Conservation (phyloP, 2,329 filamentous ascomycete genomes). For the Ceratocystis alfenasii region DNA sequence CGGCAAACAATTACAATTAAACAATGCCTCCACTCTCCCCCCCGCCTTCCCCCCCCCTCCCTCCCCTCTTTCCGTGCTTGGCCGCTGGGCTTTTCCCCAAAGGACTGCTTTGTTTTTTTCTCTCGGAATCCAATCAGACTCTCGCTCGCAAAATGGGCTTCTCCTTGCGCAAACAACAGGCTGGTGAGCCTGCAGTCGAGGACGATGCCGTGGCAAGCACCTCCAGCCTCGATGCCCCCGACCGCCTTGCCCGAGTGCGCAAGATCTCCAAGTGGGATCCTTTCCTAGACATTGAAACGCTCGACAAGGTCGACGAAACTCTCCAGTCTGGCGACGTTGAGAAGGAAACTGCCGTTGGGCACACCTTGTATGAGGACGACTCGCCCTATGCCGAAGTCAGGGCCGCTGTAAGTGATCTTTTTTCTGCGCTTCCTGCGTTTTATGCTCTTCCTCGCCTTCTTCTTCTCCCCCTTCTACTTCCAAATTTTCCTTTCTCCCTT, state of each 20-base stretch:
- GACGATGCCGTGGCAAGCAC: conserved; percentile 8
- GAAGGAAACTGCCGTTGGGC: conserved; percentile 36
- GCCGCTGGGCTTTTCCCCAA: conserved; percentile 11
- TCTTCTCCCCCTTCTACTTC: conserved; percentile 27
- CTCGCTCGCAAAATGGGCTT: conserved; percentile 17
- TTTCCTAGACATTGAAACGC: conserved; percentile 42
- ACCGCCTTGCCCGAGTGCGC: conserved; percentile 15
- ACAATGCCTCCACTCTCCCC: no score
- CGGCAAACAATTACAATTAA: not conserved
- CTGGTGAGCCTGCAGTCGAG: conserved; percentile 8
- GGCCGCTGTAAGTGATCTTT: conserved; percentile 26
- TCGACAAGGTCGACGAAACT: conserved; percentile 40
- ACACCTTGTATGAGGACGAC: conserved; percentile 40
- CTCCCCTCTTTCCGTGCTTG: not conserved
- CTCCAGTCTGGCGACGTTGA: conserved; percentile 35
- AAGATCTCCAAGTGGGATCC: conserved; percentile 42
- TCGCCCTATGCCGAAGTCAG: conserved; percentile 44
- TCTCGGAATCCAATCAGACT: conserved; percentile 13
- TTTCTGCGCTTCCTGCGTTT: conserved; percentile 36
- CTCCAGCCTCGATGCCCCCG: conserved; percentile 15
- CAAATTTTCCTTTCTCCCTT: conserved; percentile 24
- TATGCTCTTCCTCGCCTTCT: conserved; percentile 23
- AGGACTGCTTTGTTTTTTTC: conserved; percentile 10
- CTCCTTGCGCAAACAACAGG: conserved; percentile 20
- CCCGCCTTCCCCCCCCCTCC: conserved; percentile 10